phyloP scores from a whole-genome alignment of 306 rosid species.

The Citrullus mucosospermus region DNA sequence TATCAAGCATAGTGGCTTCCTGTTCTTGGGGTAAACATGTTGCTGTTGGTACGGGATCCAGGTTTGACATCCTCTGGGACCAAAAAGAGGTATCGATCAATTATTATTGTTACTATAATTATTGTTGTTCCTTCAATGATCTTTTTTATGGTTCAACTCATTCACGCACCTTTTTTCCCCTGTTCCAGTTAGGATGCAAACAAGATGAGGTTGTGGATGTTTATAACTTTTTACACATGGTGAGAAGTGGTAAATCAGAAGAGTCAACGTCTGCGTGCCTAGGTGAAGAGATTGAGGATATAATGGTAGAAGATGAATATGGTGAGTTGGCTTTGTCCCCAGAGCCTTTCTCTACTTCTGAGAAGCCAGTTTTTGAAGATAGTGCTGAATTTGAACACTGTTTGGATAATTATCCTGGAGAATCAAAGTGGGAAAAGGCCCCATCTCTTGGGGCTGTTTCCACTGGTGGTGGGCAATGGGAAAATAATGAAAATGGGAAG shows the following conservation, averaged over 20 bases:
- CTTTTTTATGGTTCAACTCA: neutral
- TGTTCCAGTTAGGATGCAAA: conserved; percentile 34
- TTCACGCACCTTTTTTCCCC: neutral
- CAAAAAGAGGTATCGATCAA: conserved; percentile 39
- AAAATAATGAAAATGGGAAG: neutral
- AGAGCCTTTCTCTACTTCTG: conserved; percentile 31
- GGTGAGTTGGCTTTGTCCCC: conserved; percentile 45
- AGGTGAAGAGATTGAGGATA: conserved; percentile 69
- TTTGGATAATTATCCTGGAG: conserved; percentile 11
- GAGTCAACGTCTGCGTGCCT: conserved; percentile 46
- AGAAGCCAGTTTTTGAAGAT: conserved; percentile 70
- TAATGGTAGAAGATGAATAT: conserved; percentile 37
- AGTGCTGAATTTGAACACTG: conserved; percentile 22
- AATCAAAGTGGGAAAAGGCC: conserved; percentile 24
- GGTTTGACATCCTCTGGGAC: conserved; percentile 76
- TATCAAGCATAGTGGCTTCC: conserved; percentile 79
- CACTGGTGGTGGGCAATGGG: conserved; percentile 11
- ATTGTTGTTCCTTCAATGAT: neutral
- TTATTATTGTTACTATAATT: neutral
- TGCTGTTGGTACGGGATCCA: conserved; percentile 91
- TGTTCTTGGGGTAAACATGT: conserved; percentile 96
- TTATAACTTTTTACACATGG: conserved; percentile 57
- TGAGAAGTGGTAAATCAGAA: conserved; percentile 37
- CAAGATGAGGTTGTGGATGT: conserved; percentile 60
- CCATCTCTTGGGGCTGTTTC: conserved; percentile 7